Evolutionary conservation across 1,284 basidiomycete species (phyloP), one percentile per base, ranked within the genome.

Genomic region (Athelia psychrophila): DNA sequence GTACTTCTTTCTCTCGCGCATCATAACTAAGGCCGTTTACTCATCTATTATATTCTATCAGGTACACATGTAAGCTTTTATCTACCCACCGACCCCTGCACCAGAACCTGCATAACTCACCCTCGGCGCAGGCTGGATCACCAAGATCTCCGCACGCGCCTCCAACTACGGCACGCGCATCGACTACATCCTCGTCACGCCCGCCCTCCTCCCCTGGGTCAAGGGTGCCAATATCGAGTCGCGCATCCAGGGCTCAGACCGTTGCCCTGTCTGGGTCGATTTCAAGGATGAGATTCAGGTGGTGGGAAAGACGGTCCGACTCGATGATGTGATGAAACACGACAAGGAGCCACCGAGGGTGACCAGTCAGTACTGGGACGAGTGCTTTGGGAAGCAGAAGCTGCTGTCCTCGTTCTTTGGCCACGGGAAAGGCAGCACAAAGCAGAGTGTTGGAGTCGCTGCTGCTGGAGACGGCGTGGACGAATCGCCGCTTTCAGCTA

Each of bases 161-260:
- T 84, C 91, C 0, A 99, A 99, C 69, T 99, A 98, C 60, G 96
- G 96, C 16, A 88, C 93, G 0, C 84, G 97, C 3, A 88, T 99
- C 52, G 97, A 99, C 70, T 95, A 95, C 67, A 89, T 98, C 51
- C 83, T 99, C 48, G 81, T 91, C 56, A 94, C 95, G 0, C 83
- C 80, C 2, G 93, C 91, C 5, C 76, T 99, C 2, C 73, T 95
- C 2, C 91, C 90, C 0, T 98, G 95, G 95, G 81, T 99, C 62
- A 93, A 92, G 62, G 77, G 80, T 46, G 90, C 90, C 1, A 92
- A 99, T 63, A 97, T 98, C 49, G 88, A 91, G 60, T 83, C 90
- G 5, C 77, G 84, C 4, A 67, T 98, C 52, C 91, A 89, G 60
- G 96, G 97, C 3, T 96, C 93, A 20, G 96, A 99, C 67, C 96